Evolutionary conservation across 2,329 filamentous ascomycete species (phyloP).

Genomic region (Fonsecaea multimorphosa): DNA sequence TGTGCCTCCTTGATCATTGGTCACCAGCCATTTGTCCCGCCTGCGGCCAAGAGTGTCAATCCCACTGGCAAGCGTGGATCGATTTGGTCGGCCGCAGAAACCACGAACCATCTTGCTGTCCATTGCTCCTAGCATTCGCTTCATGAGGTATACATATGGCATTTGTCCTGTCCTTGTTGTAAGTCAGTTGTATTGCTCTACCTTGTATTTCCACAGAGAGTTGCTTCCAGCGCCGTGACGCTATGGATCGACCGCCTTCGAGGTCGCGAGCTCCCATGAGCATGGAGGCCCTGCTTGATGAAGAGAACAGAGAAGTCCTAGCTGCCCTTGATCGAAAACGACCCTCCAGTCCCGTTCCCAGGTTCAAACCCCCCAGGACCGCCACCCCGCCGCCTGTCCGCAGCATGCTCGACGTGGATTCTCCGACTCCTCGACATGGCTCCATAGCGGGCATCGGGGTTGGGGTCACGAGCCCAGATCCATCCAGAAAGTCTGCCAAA

Average conservation of each 20-base stretch:
- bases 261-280: conserved; percentile 61
- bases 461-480: conserved; percentile 44
- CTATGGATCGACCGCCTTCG: conserved; percentile 30
- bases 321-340: conserved; percentile 65
- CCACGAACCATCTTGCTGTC: conserved; percentile 11
- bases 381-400: conserved; percentile 67
- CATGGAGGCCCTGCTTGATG: conserved; percentile 76
- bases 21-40: conserved; percentile 16
- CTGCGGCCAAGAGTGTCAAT: conserved; percentile 17
- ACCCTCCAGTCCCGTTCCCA: conserved; percentile 39
- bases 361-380: conserved; percentile 54
- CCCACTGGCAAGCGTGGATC: conserved; percentile 12
- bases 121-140: conserved; percentile 4
- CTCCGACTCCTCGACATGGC: conserved; percentile 46
- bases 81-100: conserved; percentile 14
- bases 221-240: conserved; percentile 1
- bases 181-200: neutral
- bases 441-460: conserved; percentile 50
- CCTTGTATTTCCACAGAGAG: neutral
- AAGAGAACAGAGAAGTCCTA: conserved; percentile 76
- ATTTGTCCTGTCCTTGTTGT: neutral
- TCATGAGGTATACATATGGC: conserved; percentile 1
- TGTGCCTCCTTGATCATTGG: conserved; percentile 13
- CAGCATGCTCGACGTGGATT: conserved; percentile 69
- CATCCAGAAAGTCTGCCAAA: conserved; percentile 44